Evolutionary conservation across 2,329 filamentous ascomycete genomes (phyloP).

Genomic region (Fusarium pseudograminearum): DNA sequence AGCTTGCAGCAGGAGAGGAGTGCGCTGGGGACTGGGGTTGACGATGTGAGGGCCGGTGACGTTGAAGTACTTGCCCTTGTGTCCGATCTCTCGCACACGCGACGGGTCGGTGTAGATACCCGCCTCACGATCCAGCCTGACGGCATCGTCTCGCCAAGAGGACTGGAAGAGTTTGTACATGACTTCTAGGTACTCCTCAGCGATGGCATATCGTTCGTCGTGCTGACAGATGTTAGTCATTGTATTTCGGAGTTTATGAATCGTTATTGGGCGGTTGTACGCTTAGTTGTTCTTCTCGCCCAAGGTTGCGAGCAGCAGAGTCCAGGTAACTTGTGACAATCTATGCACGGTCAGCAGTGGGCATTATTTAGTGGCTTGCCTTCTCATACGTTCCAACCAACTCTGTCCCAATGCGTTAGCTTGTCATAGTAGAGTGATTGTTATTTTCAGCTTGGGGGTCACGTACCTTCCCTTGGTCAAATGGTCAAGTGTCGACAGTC

Average conservation of each 20-base stretch:
- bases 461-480: constrained; percentile 65
- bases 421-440: neutral
- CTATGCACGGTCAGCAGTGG: neutral
- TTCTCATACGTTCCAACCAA: constrained; percentile 34
- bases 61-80: constrained; percentile 72
- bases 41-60: constrained; percentile 75
- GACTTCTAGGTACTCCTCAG: constrained; percentile 73
- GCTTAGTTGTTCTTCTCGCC: constrained; percentile 65
- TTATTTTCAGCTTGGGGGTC: neutral
- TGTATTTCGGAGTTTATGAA: too few relatives aligned
- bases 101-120: constrained; percentile 67
- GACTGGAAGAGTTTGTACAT: constrained; percentile 75
- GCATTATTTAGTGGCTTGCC: too few relatives aligned
- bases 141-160: constrained; percentile 75
- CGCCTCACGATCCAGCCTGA: constrained; percentile 67
- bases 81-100: constrained; percentile 74
- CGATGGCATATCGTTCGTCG: constrained; percentile 73
- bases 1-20: constrained; percentile 76
- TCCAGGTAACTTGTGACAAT: constrained; percentile 80
- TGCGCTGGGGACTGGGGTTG: constrained; percentile 74
- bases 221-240: constrained; percentile 54
- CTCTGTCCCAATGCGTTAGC: constrained; percentile 51
- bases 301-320: constrained; percentile 75
- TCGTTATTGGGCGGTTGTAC: neutral
- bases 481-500: constrained; percentile 76